Base-by-base conservation (phyloP, 225 moss, liverwort and hornwort species). In the Marchantia paleacea region DNA sequence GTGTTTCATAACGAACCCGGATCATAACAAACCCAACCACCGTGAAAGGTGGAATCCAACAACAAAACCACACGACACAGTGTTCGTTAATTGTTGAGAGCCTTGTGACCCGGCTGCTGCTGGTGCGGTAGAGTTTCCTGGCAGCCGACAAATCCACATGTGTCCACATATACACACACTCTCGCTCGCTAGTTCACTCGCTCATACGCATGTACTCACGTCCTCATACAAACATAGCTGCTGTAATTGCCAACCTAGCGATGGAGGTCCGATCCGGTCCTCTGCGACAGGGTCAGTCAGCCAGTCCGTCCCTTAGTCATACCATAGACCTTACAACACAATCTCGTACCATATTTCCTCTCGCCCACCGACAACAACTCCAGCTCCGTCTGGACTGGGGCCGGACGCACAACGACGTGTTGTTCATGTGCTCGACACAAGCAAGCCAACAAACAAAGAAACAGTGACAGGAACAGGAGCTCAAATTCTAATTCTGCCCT, bases 131-230 rank as follows among this genome's bases (percentile, higher is more conserved):
- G 69, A 69, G 69, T 69, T 39, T 69, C 69, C 69, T 69, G 12
- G 69, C 69, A 69, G 69, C 69, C 69, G 69, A 69, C 69, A 69
- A 13, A 39, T 69, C 69, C 69, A 69, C 69, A 30, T 39, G 69
- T 58, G 12, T 9, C 39, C 39, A 39, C 39, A 39, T 5, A 39
- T 5, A 39, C 39, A 39, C 2, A 39, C 39, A 39, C 39, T 2
- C 39, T 39, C 39, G 2, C 39, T 5, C 39, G 2, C 39, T 5
- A 2, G 39, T 0, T 15, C 58, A 1, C 55, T 55, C 16, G 58
- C 58, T 58, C 58, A 14, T 20, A 58, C 14, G 0, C 13, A 9
- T 58, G 20, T 16, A 58, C 15, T 15, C 58, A 6, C 14, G 58
- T 16, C 39, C 39, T 39, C 39, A 39, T 5, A 39, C 1, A 57